Base-by-base conservation (phyloP, 73 alveolate species). In the Loxodes magnus region DNA sequence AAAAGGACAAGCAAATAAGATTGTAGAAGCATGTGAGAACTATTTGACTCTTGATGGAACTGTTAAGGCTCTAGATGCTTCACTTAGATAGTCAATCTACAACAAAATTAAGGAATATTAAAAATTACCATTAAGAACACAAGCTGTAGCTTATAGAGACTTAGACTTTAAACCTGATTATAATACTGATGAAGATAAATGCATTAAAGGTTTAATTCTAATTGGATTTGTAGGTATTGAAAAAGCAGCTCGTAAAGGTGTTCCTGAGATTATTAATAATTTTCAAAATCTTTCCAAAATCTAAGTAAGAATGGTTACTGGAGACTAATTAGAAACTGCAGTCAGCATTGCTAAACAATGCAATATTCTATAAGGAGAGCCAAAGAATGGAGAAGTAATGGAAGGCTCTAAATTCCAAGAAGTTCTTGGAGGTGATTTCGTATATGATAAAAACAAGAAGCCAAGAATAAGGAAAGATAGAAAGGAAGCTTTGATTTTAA, bases 241-340 rank as follows among this genome's bases (percentile, higher is more conserved):
- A 74, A 96, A 88, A 67, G 82, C 92, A 46, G 60, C 80, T 9
- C 80, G 94, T 67, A 72, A 51, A 29, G 96, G 82, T 20, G 88
- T 88, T 24, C 88, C 83, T 5, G 87, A 68, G 39, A 93, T 96
- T 42, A 84, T 88, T 25, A 41, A 29, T 43, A 56, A 43, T 43
- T 88, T 95, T 56, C 75, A 79, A 41, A 69, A 52, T 22, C 80
- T 58, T 28, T 92, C 97, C 61, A 94, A 92, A 22, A 88, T 88
- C 26, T 79, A 81, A 10, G 92, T 88, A 1, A 62, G 96, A 52
- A 88, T 88, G 97, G 96, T 84, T 5, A 88, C 97, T 20, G 97
- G 97, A 14, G 97, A 88, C 69, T 84, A 88, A 48, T 44, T 67
- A 48, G 94, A 88, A 44, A 88, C 97, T 14, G 97, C 97, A 12